Percentiles rank a stretch among this genome's conserved stretches.
phyloP scores from a whole-genome alignment of 1,284 basidiomycete genomes.

The Puccinia triticina region DNA sequence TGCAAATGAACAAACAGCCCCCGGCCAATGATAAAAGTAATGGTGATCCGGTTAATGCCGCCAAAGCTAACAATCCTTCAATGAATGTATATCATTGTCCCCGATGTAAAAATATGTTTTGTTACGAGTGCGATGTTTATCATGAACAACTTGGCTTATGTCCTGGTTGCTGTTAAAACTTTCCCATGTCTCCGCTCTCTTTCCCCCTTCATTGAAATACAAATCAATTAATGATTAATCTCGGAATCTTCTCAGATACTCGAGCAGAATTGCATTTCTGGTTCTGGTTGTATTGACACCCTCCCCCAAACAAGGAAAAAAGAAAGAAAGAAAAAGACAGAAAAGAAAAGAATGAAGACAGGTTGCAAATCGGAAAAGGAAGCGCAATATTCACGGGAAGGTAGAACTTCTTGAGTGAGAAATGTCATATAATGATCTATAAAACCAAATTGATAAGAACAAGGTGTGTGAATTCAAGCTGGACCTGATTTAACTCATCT shows the following conservation, averaged over 20 bases:
- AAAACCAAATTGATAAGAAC: neutral
- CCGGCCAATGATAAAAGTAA: constrained; percentile 59
- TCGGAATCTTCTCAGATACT: too few relatives aligned
- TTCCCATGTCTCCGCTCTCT: neutral
- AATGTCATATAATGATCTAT: too few relatives aligned
- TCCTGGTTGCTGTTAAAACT: constrained; percentile 55
- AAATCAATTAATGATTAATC: too few relatives aligned
- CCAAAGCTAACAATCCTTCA: constrained; percentile 58
- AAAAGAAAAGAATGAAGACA: too few relatives aligned
- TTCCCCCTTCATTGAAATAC: neutral
- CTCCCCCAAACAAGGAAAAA: too few relatives aligned
- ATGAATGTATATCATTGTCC: constrained; percentile 61
- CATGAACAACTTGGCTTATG: constrained; percentile 58
- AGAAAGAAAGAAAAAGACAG: too few relatives aligned
- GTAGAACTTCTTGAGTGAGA: too few relatives aligned
- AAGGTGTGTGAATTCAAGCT: neutral
- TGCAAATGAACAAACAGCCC: constrained; percentile 42
- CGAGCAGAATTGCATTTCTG: too few relatives aligned
- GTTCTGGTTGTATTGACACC: too few relatives aligned
- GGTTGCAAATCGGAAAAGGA: too few relatives aligned
- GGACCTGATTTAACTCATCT: neutral
- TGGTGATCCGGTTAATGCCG: constrained; percentile 68
- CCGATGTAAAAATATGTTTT: constrained; percentile 67
- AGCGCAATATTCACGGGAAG: too few relatives aligned
- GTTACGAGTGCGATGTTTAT: constrained; percentile 71